These are phyloP conservation scores for Phytopythium litorale DNA, from an alignment of 352 stramenopile genomes.

Conservation along the genomic window DNA sequence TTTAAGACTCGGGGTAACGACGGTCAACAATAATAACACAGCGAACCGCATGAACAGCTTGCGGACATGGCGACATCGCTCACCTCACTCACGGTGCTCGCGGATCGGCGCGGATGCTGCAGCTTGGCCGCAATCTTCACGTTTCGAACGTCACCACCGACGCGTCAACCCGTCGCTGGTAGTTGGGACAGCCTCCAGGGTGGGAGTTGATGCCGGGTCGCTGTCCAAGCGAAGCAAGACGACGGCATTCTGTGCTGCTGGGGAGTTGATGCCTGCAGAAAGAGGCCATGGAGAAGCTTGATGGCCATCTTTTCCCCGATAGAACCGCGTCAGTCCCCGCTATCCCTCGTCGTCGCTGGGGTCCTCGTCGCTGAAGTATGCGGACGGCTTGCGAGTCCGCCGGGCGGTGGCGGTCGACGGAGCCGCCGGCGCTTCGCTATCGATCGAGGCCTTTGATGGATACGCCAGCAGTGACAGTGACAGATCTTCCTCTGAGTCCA, in stretches of 20 bases:
- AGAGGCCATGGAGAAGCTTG: too few relatives aligned
- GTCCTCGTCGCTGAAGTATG: constrained; percentile 81
- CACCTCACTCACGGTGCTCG: neutral
- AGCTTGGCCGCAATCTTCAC: too few relatives aligned
- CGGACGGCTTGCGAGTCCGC: constrained; percentile 31
- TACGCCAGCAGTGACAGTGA: constrained; percentile 72
- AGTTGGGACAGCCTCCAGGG: too few relatives aligned
- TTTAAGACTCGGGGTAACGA: neutral
- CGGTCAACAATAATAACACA: neutral
- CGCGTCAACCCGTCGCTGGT: too few relatives aligned
- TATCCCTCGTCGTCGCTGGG: constrained; percentile 48
- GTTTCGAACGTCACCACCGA: too few relatives aligned
- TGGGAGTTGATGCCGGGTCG: too few relatives aligned
- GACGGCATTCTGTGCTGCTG: too few relatives aligned
- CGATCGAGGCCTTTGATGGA: constrained; percentile 15
- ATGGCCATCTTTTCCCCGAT: neutral
- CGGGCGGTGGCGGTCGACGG: constrained; percentile 5
- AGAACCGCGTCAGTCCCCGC: neutral
- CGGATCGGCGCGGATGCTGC: too few relatives aligned
- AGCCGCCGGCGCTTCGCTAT: constrained; percentile 5
- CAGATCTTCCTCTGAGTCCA: constrained; percentile 43
- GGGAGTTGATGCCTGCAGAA: too few relatives aligned
- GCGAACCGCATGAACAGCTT: neutral
- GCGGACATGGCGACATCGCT: neutral
- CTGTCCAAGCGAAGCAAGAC: too few relatives aligned